phyloP scores from a whole-genome alignment of 1,139 yeast species.

The Scheffersomyces stambukii region DNA sequence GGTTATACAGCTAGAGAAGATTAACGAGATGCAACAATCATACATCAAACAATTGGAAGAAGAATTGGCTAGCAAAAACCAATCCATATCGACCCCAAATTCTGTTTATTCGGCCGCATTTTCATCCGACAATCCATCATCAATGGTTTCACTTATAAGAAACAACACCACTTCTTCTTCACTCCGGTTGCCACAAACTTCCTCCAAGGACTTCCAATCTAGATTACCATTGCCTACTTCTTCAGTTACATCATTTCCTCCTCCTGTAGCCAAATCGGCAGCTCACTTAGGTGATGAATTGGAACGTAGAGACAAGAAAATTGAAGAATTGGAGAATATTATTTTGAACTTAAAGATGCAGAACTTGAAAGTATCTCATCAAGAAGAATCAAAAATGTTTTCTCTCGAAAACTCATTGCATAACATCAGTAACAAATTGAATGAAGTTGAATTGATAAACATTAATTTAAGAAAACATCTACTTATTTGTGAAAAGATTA shows the following conservation, averaged over 20 bases:
- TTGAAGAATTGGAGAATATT: conserved; percentile 35
- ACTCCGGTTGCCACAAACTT: conserved; percentile 2
- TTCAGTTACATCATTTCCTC: conserved; percentile 1
- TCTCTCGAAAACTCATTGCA: conserved; percentile 36
- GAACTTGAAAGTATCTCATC: conserved; percentile 31
- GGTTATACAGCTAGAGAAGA: conserved; percentile 44
- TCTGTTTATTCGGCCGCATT: background rate
- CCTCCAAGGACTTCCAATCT: conserved; percentile 4
- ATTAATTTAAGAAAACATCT: conserved; percentile 41
- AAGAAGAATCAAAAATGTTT: conserved; percentile 44
- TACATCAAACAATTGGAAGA: conserved; percentile 47
- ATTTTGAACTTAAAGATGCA: conserved; percentile 34
- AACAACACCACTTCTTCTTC: conserved; percentile 2
- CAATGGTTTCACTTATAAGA: conserved; percentile 4
- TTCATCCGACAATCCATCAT: background rate
- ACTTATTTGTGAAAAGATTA: conserved; percentile 52
- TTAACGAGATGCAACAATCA: conserved; percentile 39
- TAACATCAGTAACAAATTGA: conserved; percentile 34
- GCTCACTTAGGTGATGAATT: conserved; percentile 16
- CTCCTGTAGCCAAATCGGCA: background rate
- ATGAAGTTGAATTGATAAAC: conserved; percentile 38
- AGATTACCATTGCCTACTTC: conserved; percentile 5
- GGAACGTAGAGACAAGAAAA: conserved; percentile 31
- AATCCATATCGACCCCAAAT: too few species aligned
- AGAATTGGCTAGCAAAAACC: conserved; percentile 22